These are phyloP conservation scores for Eucalyptus curtisii DNA, from an alignment of 345 rosid genomes.

Conservation along the genomic window DNA sequence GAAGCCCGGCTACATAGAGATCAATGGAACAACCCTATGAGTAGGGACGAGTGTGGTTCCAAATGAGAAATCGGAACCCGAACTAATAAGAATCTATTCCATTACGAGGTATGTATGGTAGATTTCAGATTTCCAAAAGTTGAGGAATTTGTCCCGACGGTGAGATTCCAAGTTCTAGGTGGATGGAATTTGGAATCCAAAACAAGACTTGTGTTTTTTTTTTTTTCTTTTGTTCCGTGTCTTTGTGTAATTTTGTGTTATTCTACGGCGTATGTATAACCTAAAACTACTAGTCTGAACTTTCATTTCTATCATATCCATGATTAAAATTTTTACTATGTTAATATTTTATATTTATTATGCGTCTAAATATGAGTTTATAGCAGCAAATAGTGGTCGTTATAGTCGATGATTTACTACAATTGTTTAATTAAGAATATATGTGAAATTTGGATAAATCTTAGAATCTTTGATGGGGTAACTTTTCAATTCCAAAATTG, in stretches of 20 bases:
- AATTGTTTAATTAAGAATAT: fast-evolving
- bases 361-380: neutral
- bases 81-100: fast-evolving
- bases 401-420: neutral
- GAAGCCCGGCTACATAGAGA: neutral
- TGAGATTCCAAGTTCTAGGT: fast-evolving
- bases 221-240: fast-evolving
- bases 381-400: fast-evolving
- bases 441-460: neutral
- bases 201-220: too few relatives aligned
- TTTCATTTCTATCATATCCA: neutral
- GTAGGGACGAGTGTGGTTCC: neutral
- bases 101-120: fast-evolving
- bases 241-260: too few relatives aligned
- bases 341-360: too few relatives aligned
- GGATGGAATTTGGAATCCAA: fast-evolving
- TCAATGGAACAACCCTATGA: neutral
- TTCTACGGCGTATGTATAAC: fast-evolving
- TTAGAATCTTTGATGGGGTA: neutral
- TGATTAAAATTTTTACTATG: fast-evolving
- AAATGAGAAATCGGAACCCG: fast-evolving
- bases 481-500: too few relatives aligned
- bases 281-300: fast-evolving
- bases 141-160: too few relatives aligned
- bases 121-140: too few relatives aligned